These are phyloP conservation scores for Salix purpurea DNA, from an alignment of 345 rosid genomes.

Conservation along the genomic window DNA sequence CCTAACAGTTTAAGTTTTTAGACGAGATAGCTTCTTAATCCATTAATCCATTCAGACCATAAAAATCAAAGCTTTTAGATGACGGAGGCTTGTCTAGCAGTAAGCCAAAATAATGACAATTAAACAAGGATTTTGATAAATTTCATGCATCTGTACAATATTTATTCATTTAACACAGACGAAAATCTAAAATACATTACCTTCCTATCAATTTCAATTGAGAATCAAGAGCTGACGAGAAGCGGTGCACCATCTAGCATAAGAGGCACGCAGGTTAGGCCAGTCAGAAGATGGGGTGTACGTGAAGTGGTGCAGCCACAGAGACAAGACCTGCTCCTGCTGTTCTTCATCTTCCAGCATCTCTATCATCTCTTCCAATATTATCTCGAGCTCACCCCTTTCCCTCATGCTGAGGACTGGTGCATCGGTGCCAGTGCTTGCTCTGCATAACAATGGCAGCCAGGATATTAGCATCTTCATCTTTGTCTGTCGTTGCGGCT, in stretches of 20 bases:
- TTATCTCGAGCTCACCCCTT: slow-evolving; percentile 49
- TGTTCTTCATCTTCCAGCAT: slow-evolving; percentile 48
- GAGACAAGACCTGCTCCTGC: slow-evolving; percentile 66
- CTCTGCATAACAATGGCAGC: slow-evolving; percentile 76
- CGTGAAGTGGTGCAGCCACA: slow-evolving; percentile 87
- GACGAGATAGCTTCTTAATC: no score
- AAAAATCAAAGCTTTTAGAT: no score
- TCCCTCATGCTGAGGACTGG: slow-evolving; percentile 54
- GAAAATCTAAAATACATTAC: neutral
- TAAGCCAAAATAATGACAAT: no score
- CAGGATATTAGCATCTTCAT: slow-evolving; percentile 65
- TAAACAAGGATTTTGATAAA: no score
- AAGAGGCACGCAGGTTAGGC: slow-evolving; percentile 73
- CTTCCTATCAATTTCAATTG: neutral
- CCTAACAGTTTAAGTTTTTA: no score
- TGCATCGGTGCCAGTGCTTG: slow-evolving; percentile 60
- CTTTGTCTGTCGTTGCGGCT: slow-evolving; percentile 35
- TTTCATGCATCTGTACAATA: neutral
- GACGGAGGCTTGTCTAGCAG: neutral
- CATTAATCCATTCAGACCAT: no score
- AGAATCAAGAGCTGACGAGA: slow-evolving; percentile 61
- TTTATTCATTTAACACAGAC: neutral
- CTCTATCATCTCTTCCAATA: slow-evolving; percentile 56
- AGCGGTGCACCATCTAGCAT: slow-evolving; percentile 60
- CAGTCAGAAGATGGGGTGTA: slow-evolving; percentile 65